phyloP scores from a whole-genome alignment of 768 basidiomycete species.

The Podaxis pistillaris region DNA sequence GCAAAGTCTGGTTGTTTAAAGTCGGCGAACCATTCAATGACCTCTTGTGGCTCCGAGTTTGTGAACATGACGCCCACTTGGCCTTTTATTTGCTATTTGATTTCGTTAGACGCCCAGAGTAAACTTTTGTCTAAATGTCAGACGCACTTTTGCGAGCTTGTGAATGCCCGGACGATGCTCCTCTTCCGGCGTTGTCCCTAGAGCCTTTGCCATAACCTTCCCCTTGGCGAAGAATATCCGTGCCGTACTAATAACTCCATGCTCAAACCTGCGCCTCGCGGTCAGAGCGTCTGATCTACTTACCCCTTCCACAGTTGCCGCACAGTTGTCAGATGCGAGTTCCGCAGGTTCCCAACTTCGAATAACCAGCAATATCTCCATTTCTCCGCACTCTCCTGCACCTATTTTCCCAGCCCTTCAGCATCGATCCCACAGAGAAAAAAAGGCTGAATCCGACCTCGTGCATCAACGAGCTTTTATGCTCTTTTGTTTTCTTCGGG shows the following conservation, averaged over 20 bases:
- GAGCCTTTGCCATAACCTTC: slow-evolving; percentile 93
- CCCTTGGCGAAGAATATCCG: slow-evolving; percentile 87
- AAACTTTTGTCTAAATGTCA: background rate
- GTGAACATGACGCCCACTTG: slow-evolving; percentile 95
- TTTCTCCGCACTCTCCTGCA: slow-evolving; percentile 82
- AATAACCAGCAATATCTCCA: slow-evolving; percentile 97
- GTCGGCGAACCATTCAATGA: slow-evolving; percentile 90
- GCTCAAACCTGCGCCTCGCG: background rate
- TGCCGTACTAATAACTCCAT: slow-evolving; percentile 56
- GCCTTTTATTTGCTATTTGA: slow-evolving; percentile 82
- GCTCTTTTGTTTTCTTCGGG: slow-evolving; percentile 87
- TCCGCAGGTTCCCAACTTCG: slow-evolving; percentile 93
- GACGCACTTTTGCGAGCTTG: slow-evolving; percentile 72
- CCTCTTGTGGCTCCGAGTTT: slow-evolving; percentile 84
- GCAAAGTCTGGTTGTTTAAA: slow-evolving; percentile 92
- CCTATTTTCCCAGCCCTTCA: slow-evolving; percentile 36
- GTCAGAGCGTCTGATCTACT: slow-evolving; percentile 24
- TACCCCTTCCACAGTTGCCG: slow-evolving; percentile 92
- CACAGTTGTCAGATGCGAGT: slow-evolving; percentile 91
- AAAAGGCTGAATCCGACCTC: slow-evolving; percentile 49
- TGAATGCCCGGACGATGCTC: slow-evolving; percentile 80
- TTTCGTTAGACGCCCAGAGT: slow-evolving; percentile 9
- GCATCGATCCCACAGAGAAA: background rate
- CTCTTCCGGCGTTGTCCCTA: slow-evolving; percentile 83
- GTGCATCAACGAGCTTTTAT: slow-evolving; percentile 81